Evolutionary conservation across 495 filamentous ascomycete genomes (phyloP).

Genomic region (Neurospora intermedia): DNA sequence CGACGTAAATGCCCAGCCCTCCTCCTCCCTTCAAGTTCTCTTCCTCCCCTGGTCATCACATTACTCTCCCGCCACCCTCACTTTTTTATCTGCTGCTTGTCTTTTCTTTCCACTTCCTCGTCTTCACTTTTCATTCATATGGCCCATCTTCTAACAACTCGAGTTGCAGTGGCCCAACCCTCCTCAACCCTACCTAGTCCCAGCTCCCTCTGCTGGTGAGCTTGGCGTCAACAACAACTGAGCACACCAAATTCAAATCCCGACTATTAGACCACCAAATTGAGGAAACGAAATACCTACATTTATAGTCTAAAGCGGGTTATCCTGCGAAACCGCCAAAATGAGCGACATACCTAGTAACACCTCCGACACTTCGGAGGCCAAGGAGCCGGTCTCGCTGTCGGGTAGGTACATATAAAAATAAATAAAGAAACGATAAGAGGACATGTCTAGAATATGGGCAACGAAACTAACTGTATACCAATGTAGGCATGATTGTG

Average conservation of each 20-base stretch:
- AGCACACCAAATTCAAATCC: not conserved
- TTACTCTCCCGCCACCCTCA: not conserved
- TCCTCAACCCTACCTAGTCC: not conserved
- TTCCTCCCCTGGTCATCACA: not conserved
- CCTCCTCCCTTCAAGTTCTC: not conserved
- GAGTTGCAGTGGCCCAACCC: not conserved
- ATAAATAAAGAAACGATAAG: not conserved
- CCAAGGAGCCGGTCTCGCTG: conserved; percentile 10
- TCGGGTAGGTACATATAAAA: conserved; percentile 15
- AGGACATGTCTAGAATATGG: not conserved
- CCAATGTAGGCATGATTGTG: conserved; percentile 42
- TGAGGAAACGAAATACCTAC: not conserved
- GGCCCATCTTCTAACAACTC: not conserved
- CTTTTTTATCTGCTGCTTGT: not conserved
- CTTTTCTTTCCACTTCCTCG: not conserved
- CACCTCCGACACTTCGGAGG: not conserved
- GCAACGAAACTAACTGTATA: not conserved
- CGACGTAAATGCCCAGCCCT: not conserved
- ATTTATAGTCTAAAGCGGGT: conserved; percentile 3
- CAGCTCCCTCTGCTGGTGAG: not conserved
- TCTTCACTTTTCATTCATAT: not conserved
- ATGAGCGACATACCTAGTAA: conserved; percentile 5
- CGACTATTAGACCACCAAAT: not conserved
- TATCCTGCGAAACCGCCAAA: conserved; percentile 12
- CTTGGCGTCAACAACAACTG: not conserved